Evolutionary conservation across 169 alveolate species (phyloP).

Genomic region (Babesia gibsoni): DNA sequence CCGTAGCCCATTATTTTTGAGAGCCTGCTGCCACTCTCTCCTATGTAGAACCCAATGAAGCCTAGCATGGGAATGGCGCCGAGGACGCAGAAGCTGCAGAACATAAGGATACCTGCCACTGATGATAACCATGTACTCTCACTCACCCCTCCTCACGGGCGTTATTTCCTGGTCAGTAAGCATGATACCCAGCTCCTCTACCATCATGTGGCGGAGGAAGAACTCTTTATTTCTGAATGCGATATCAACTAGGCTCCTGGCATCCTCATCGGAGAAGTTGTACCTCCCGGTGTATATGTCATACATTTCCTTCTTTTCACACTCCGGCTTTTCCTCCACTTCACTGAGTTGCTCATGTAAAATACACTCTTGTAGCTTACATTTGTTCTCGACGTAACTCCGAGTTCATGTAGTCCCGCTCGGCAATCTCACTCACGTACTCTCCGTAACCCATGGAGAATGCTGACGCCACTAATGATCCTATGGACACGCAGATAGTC

Average conservation of each 20-base stretch:
- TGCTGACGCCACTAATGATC: constrained; percentile 87
- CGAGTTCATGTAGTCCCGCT: constrained; percentile 73
- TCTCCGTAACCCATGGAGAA: constrained; percentile 90
- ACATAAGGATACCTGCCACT: constrained; percentile 79
- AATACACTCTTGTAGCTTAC: constrained; percentile 58
- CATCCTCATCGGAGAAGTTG: constrained; percentile 83
- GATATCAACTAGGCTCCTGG: constrained; percentile 80
- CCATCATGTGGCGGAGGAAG: constrained; percentile 89
- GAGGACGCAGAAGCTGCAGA: constrained; percentile 79
- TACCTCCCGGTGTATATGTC: constrained; percentile 81
- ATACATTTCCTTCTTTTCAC: constrained; percentile 84
- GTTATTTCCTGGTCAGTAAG: constrained; percentile 72
- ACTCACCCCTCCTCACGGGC: constrained; percentile 69
- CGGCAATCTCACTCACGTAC: constrained; percentile 81
- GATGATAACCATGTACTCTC: not conserved
- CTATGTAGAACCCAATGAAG: constrained; percentile 68
- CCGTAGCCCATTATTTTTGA: constrained; percentile 16
- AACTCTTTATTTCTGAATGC: constrained; percentile 81
- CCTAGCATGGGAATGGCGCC: constrained; percentile 86
- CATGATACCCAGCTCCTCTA: constrained; percentile 86
- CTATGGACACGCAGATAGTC: constrained; percentile 82
- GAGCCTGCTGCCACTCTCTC: not conserved
- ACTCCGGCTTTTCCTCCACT: constrained; percentile 86
- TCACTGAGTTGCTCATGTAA: constrained; percentile 73
- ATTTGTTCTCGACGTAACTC: constrained; percentile 80